Base-by-base conservation (phyloP, 306 rosid genomes). In the Lathyrus tuberosus region DNA sequence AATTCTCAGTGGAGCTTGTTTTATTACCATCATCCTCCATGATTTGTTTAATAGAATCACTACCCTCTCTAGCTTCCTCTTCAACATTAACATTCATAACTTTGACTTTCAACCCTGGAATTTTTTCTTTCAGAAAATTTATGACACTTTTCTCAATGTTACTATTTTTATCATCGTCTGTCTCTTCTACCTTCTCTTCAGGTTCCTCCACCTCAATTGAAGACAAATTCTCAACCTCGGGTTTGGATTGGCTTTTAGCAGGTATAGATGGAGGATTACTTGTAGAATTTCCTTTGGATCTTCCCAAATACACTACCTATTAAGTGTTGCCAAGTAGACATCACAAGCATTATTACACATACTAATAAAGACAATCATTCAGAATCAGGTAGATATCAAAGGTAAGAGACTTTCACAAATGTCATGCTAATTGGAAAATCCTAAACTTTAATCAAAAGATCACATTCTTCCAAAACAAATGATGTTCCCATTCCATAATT, bases 91-190 rank as follows among this genome's bases (percentile, higher is more conserved):
- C 80, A 68, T 91, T 87, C 95, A 82, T 89, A 70, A 91, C 89
- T 83, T 89, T 95, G 52, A 95, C 79, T 74, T 95, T 95, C 80
- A 91, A 74, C 69, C 99, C 97, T 10, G 99, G 99, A 84, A 95
- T 86, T 82, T 95, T 95, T 62, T 91, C 94, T 85, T 91, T 91
- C 15, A 95, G 88, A 83, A 90, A 94, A 69, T 94, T 88, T 70
- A 94, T 84, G 73, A 94, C 96, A 61, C 90, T 89, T 83, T 85
- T 90, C 80, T 94, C 98, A 52, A 81, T 52, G 69, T 79, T 87
- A 60, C 70, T 79, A 67, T 76, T 92, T 79, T 87, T 90, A 80
- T 88, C 92, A 65, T 94, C 90, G 35, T 77, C 77, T 63, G 37
- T 83, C 79, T 87, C 96, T 75, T 85, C 96, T 42, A 63, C 65